A percentile compares a stretch with the other conserved stretches of the same genome.
phyloP scores from a whole-genome alignment of 495 filamentous ascomycete species.

The Talaromyces thailandensis region DNA sequence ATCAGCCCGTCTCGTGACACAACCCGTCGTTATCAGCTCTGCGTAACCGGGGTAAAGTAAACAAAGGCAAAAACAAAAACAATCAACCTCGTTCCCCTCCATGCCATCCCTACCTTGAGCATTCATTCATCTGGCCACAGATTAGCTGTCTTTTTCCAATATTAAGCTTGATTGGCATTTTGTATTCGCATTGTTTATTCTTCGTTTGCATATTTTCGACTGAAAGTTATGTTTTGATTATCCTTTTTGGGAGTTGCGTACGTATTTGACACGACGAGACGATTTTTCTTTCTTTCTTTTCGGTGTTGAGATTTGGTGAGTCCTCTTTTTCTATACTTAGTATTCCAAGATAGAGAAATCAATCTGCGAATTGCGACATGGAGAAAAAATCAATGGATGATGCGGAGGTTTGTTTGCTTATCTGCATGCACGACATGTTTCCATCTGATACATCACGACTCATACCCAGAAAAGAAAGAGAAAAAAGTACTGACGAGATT shows the following conservation, averaged over 20 bases:
- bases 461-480: too few relatives aligned
- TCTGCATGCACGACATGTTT: background rate
- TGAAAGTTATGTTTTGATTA: background rate
- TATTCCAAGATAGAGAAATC: too few relatives aligned
- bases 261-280: background rate
- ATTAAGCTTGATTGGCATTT: background rate
- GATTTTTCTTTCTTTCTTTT: background rate
- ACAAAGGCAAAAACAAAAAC: background rate
- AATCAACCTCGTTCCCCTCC: background rate
- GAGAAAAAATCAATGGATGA: background rate
- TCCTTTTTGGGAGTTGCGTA: background rate
- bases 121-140: background rate
- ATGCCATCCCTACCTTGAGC: background rate
- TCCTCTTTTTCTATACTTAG: background rate
- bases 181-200: background rate
- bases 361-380: too few relatives aligned
- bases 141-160: background rate
- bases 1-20: background rate
- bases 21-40: background rate
- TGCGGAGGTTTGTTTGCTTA: constrained; percentile 6
- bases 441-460: background rate
- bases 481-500: background rate
- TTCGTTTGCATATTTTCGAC: background rate
- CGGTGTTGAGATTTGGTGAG: background rate
- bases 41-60: background rate